Conservation (phyloP, 306 rosid genomes). For the Fragaria nilgerrensis region DNA sequence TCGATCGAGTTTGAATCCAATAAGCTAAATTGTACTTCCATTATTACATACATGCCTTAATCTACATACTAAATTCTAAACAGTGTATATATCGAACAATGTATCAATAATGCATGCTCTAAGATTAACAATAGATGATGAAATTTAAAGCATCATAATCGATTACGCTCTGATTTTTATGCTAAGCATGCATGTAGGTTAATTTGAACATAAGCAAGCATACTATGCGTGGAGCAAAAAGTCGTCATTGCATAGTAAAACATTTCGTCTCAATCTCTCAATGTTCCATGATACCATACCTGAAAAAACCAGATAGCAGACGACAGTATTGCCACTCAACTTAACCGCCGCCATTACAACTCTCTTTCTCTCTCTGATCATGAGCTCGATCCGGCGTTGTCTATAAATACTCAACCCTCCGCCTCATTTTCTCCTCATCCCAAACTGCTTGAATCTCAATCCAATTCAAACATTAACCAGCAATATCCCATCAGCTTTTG, state of each 20-base stretch:
- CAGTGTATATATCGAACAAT: not conserved
- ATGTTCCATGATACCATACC: conserved; percentile 15
- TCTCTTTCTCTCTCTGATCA: not conserved
- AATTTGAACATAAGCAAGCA: not conserved
- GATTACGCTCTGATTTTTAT: too few species aligned
- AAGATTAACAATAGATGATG: not conserved
- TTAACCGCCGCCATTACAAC: not conserved
- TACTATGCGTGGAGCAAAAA: conserved; percentile 6
- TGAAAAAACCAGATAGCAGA: conserved; percentile 4
- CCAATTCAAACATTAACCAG: not conserved
- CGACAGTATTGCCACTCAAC: not conserved
- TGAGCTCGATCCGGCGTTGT: not conserved
- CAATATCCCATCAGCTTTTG: not conserved
- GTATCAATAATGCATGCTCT: not conserved
- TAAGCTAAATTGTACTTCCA: not conserved
- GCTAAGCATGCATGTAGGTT: too few species aligned
- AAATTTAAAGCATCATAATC: not conserved
- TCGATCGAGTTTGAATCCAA: not conserved
- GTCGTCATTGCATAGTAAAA: not conserved
- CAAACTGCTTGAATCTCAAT: not conserved
- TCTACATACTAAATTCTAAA: not conserved
- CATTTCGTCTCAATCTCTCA: conserved; percentile 25
- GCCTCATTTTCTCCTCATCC: not conserved
- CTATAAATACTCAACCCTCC: conserved; percentile 1
- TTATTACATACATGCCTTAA: not conserved